Percentiles rank a stretch among this genome's conserved stretches.
These are phyloP conservation scores for Collybia sp. DNA, from an alignment of 768 basidiomycete genomes.

Conservation along the genomic window DNA sequence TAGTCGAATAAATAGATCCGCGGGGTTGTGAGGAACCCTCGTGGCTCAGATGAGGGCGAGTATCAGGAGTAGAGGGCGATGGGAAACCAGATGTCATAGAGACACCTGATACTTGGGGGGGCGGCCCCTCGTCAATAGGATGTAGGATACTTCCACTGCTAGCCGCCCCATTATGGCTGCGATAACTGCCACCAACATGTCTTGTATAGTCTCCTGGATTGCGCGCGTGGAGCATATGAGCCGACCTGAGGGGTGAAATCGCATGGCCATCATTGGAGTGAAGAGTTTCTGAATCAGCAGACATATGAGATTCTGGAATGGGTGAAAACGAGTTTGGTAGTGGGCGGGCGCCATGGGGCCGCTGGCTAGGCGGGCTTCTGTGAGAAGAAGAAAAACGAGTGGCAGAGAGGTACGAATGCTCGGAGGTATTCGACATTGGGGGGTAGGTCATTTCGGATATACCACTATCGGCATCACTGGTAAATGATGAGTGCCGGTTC, in stretches of 20 bases:
- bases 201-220: no score
- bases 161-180: neutral
- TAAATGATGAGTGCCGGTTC: slow-evolving; percentile 23
- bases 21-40: slow-evolving; percentile 15
- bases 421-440: slow-evolving; percentile 24
- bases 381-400: slow-evolving; percentile 5
- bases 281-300: slow-evolving; percentile 35
- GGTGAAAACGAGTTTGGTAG: slow-evolving; percentile 32
- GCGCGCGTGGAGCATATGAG: slow-evolving; percentile 13
- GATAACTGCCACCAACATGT: no score
- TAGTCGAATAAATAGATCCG: slow-evolving; percentile 40
- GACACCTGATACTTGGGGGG: no score
- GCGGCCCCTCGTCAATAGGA: slow-evolving; percentile 15
- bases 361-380: slow-evolving; percentile 2
- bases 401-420: neutral
- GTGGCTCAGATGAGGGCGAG: no score
- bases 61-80: no score
- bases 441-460: slow-evolving; percentile 56
- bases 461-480: slow-evolving; percentile 41
- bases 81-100: no score
- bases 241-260: slow-evolving; percentile 17
- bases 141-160: slow-evolving; percentile 16
- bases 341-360: slow-evolving; percentile 17
- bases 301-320: slow-evolving; percentile 19
- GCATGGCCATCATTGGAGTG: slow-evolving; percentile 25